Percentiles rank a stretch among this genome's conserved stretches.
These are phyloP conservation scores for Penicillium sp. DNA, from an alignment of 2,329 filamentous ascomycete genomes.

Conservation along the genomic window DNA sequence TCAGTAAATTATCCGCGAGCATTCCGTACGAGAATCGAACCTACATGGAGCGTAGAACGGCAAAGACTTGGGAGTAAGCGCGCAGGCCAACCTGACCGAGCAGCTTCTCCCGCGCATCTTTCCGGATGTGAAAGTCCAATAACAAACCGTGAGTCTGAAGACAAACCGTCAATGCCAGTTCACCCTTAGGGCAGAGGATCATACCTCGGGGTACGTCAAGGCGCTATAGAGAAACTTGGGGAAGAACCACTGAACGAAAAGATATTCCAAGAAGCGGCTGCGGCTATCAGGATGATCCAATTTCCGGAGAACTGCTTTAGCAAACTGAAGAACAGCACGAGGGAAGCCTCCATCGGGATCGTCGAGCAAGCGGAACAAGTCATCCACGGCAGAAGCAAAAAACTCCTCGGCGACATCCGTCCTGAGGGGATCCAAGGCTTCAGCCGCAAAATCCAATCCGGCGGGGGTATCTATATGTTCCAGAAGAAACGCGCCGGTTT, in stretches of 20 bases:
- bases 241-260: constrained; percentile 91
- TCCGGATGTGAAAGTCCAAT: constrained; percentile 86
- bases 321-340: constrained; percentile 77
- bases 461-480: constrained; percentile 78
- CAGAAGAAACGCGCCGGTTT: constrained; percentile 86
- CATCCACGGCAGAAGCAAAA: constrained; percentile 75
- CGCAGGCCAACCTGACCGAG: constrained; percentile 73
- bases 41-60: constrained; percentile 69
- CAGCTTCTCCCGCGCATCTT: constrained; percentile 78
- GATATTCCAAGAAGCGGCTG: constrained; percentile 73
- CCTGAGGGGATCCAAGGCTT: constrained; percentile 67
- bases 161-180: constrained; percentile 20
- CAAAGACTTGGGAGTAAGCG: constrained; percentile 74
- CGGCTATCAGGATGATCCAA: constrained; percentile 67
- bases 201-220: constrained; percentile 83
- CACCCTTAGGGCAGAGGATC: neutral
- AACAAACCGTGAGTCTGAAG: constrained; percentile 61
- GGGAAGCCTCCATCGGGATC: constrained; percentile 86
- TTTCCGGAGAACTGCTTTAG: constrained; percentile 76
- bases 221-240: constrained; percentile 80
- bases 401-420: constrained; percentile 83
- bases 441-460: constrained; percentile 68
- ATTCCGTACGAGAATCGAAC: constrained; percentile 32
- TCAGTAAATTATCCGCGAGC: constrained; percentile 31
- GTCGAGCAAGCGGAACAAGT: constrained; percentile 81